phyloP scores from a whole-genome alignment of 139 green algal genomes.

The Tetraselmis striata region DNA sequence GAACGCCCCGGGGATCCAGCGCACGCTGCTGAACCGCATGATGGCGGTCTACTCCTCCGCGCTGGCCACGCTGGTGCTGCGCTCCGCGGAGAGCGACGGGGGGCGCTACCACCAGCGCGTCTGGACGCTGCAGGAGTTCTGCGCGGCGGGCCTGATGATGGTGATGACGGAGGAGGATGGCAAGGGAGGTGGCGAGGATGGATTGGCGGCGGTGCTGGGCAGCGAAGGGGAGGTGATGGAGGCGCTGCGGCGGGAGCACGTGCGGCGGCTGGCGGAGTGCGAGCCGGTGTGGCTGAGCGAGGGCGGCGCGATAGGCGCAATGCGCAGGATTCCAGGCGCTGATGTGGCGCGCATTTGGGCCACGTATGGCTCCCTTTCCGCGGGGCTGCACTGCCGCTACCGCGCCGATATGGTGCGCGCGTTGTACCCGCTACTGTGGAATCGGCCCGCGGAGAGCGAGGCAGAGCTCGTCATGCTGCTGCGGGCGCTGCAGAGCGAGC shows the following conservation, averaged over 20 bases:
- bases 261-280: background rate
- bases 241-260: background rate
- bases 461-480: background rate
- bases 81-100: background rate
- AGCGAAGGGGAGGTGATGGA: background rate
- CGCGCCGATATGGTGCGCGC: background rate
- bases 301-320: background rate
- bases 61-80: background rate
- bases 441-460: background rate
- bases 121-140: background rate
- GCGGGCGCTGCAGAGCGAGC: background rate
- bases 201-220: background rate
- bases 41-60: background rate
- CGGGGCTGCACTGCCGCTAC: background rate
- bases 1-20: background rate
- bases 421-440: background rate
- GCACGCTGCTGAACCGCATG: background rate
- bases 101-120: background rate
- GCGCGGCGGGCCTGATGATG: background rate
- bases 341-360: background rate
- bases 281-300: background rate
- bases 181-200: no score
- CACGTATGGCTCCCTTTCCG: background rate
- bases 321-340: background rate
- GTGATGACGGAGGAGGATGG: background rate